phyloP scores from a whole-genome alignment of 2,329 filamentous ascomycete genomes.

The Coleophoma cylindrospora region DNA sequence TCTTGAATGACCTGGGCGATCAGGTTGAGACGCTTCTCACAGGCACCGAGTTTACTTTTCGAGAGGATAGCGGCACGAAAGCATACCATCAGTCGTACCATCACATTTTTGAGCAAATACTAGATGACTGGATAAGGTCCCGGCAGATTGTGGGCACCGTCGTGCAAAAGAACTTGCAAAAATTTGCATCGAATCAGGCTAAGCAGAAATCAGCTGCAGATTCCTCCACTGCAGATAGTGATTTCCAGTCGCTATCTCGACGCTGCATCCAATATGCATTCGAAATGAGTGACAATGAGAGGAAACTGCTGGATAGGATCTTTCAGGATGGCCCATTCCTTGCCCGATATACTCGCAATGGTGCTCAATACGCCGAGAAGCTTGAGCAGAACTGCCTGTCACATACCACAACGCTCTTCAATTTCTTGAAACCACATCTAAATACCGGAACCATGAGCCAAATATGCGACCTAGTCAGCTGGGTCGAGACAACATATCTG shows the following conservation, averaged over 20 bases:
- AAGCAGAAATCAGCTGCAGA: constrained; percentile 7
- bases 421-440: constrained; percentile 19
- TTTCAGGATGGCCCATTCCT: constrained; percentile 23
- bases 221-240: constrained; percentile 12
- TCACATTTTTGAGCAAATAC: constrained; percentile 49
- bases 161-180: constrained; percentile 52
- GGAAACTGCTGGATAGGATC: constrained; percentile 20
- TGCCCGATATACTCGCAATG: constrained; percentile 8
- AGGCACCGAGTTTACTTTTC: constrained; percentile 33
- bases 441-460: constrained; percentile 19
- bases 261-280: constrained; percentile 23
- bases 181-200: constrained; percentile 28
- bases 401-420: constrained; percentile 21
- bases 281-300: constrained; percentile 26
- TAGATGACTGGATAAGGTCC: constrained; percentile 38
- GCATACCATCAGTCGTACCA: constrained; percentile 35
- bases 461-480: constrained; percentile 21
- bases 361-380: constrained; percentile 18
- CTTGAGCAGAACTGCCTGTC: constrained; percentile 22
- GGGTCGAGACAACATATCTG: constrained; percentile 25
- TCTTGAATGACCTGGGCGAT: constrained; percentile 50
- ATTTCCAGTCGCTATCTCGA: constrained; percentile 24
- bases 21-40: constrained; percentile 54
- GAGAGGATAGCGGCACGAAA: constrained; percentile 28
- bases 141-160: constrained; percentile 46